Evolutionary conservation across 768 basidiomycete genomes (phyloP), one percentile per base, ranked within the genome.

Genomic region (Phaffia australis): DNA sequence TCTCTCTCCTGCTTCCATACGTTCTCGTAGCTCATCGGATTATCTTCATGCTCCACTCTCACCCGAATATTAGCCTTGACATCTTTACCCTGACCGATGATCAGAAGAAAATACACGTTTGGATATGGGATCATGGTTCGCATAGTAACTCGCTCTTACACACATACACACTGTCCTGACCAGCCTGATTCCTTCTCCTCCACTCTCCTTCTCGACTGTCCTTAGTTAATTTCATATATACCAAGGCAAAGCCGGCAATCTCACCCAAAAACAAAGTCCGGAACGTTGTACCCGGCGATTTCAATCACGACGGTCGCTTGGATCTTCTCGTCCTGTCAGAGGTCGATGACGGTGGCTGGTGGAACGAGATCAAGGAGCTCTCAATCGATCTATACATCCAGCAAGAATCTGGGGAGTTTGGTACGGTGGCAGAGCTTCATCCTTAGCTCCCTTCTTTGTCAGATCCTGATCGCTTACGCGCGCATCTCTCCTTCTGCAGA

Each of bases 251-350:
- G 0, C 71, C 69, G 47, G 71, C 69, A 48, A 60, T 71, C 56
- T 71, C 66, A 21, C 71, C 70, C 30, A 54, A 66, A 2, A 60
- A 75, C 30, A 80, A 79, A 35, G 80, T 95, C 25, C 78, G 83
- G 68, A 95, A 95, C 73, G 85, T 93, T 60, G 83, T 98, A 14
- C 92, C 93, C 0, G 89, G 88, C 25, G 95, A 99, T 77, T 95
- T 87, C 73, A 87, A 92, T 29, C 87, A 91, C 73, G 87, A 91
- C 65, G 95, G 95, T 35, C 85, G 83, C 71, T 81, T 98, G 4
- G 95, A 98, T 76, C 73, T 95, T 1, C 83, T 98, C 1, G 83
- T 98, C 56, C 91, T 97, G 88, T 83, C 85, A 52, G 79, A 84
- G 64, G 80, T 81, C 29, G 69, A 75, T 73, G 59, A 78, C 72